Percentiles rank a stretch among this genome's conserved stretches.
These are phyloP conservation scores for Pyrenochaeta sp. DNA, from an alignment of 2,329 filamentous ascomycete genomes.

Conservation along the genomic window DNA sequence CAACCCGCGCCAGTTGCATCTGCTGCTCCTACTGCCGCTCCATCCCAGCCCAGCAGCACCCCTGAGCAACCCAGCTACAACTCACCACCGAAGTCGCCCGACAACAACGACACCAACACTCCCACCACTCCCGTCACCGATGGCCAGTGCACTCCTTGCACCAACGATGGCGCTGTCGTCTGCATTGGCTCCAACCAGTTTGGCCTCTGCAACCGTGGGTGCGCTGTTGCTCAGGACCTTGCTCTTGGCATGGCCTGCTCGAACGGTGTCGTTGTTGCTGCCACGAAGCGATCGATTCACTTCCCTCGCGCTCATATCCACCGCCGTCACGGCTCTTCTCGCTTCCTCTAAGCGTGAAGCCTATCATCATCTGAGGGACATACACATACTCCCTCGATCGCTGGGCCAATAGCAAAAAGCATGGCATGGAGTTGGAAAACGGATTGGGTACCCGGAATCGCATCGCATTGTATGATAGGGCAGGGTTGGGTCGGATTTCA, in stretches of 20 bases:
- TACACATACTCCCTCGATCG: slow-evolving; percentile 10
- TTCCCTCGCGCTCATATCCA: slow-evolving; percentile 38
- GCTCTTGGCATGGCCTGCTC: slow-evolving; percentile 53
- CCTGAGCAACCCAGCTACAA: slow-evolving; percentile 10
- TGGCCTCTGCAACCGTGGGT: slow-evolving; percentile 55
- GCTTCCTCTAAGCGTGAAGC: slow-evolving; percentile 23
- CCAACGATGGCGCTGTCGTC: slow-evolving; percentile 50
- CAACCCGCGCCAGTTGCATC: slow-evolving; percentile 18
- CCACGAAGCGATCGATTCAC: slow-evolving; percentile 21
- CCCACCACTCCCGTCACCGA: slow-evolving; percentile 13
- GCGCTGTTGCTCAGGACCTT: slow-evolving; percentile 50
- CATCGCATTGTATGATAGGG: slow-evolving; percentile 11
- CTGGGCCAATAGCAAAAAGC: slow-evolving; percentile 18
- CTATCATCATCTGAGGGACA: slow-evolving; percentile 4
- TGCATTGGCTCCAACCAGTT: slow-evolving; percentile 54
- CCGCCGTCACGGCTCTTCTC: slow-evolving; percentile 36
- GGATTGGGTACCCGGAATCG: slow-evolving; percentile 16
- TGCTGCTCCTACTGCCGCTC: slow-evolving; percentile 16
- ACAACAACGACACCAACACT: slow-evolving; percentile 9
- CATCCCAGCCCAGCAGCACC: slow-evolving; percentile 15
- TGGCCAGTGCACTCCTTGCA: slow-evolving; percentile 45
- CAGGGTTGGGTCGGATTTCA: slow-evolving; percentile 16
- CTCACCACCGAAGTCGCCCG: slow-evolving; percentile 6
- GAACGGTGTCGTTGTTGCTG: slow-evolving; percentile 35
- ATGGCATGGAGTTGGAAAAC: slow-evolving; percentile 32